Evolutionary conservation across 768 basidiomycete genomes (phyloP).

Genomic region (Rhodotorula diobovata): DNA sequence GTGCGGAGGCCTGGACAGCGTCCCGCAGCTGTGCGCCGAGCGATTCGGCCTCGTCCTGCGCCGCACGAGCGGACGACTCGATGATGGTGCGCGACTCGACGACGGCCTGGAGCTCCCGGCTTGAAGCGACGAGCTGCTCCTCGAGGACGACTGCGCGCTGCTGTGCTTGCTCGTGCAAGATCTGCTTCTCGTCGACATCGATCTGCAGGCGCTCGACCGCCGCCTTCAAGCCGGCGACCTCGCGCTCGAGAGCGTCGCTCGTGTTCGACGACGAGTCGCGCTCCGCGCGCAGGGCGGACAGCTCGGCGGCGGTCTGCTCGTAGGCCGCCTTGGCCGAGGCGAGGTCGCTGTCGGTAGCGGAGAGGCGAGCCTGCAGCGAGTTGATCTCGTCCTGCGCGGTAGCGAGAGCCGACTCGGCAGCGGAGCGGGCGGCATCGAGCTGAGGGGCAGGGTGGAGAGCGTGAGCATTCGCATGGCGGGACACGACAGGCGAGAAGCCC

Average conservation of each 20-base stretch:
- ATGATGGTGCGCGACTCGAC: neutral
- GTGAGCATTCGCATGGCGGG: too few species aligned
- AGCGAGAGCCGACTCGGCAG: neutral
- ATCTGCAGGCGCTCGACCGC: neutral
- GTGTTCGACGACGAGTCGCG: neutral
- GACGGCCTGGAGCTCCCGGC: neutral
- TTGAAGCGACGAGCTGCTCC: conserved; percentile 20
- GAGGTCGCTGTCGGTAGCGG: conserved; percentile 2
- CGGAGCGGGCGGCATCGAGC: neutral
- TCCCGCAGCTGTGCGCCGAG: neutral
- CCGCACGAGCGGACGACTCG: neutral
- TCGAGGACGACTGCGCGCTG: conserved; percentile 17
- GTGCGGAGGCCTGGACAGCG: neutral
- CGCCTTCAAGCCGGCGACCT: neutral
- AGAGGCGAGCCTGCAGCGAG: neutral
- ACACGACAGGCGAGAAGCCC: neutral
- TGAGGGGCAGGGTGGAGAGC: neutral
- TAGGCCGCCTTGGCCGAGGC: conserved; percentile 6
- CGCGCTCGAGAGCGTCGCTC: neutral
- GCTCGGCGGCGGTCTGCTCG: neutral
- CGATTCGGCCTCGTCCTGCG: neutral
- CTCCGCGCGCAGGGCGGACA: neutral
- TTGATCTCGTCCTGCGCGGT: neutral
- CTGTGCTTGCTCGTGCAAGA: conserved; percentile 17
- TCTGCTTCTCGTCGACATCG: conserved; percentile 5